Percentiles rank a stretch among this genome's conserved stretches.
Conservation (phyloP, 148 eudicot genomes). For the Arctostaphylos glauca region DNA sequence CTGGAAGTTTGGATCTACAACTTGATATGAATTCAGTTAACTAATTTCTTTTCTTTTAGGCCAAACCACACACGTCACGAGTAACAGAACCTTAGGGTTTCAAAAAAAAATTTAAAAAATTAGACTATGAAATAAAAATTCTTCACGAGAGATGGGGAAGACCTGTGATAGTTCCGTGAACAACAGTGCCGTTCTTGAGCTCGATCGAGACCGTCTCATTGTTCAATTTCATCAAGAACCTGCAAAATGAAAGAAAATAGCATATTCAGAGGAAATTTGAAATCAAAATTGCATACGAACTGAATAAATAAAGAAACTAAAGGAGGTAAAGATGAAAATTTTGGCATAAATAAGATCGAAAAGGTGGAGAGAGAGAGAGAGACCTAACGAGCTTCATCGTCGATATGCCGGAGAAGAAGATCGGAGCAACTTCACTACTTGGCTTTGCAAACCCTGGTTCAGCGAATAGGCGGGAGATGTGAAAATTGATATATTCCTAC, state of each 20-base stretch:
- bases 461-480: background rate
- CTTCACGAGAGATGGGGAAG: background rate
- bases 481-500: background rate
- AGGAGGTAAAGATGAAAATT: background rate
- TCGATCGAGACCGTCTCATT: slow-evolving; percentile 81
- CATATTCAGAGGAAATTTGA: background rate
- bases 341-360: background rate
- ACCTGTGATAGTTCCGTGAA: slow-evolving; percentile 87
- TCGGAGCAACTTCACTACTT: background rate
- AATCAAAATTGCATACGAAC: background rate
- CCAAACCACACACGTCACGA: background rate
- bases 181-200: slow-evolving; percentile 80
- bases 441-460: background rate
- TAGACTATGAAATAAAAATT: background rate
- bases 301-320: background rate
- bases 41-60: too few species aligned
- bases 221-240: slow-evolving; percentile 72
- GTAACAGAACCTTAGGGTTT: background rate
- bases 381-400: slow-evolving; percentile 67
- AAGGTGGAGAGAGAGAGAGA: background rate
- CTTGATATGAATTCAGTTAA: too few species aligned
- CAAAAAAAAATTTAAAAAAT: background rate
- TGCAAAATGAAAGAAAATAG: background rate
- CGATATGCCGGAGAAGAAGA: slow-evolving; percentile 1
- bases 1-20: too few species aligned